A percentile compares a stretch with the other conserved stretches of the same genome.
Conservation (phyloP, 306 rosid genomes). For the Prinsepia uniflora region DNA sequence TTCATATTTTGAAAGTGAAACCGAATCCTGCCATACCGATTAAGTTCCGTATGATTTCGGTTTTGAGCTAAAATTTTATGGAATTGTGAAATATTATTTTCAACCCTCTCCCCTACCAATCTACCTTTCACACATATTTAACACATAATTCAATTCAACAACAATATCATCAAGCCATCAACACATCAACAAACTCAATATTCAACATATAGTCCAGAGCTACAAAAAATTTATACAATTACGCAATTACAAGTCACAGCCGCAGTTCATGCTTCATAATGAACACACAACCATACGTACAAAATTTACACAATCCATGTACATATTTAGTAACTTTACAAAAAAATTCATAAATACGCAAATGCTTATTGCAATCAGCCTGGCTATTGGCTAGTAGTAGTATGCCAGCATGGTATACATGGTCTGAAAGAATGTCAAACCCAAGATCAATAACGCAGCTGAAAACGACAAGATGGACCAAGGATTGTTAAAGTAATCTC, state of each 20-base stretch:
- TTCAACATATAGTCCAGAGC: too few species aligned
- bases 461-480: conserved; percentile 2
- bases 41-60: too few species aligned
- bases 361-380: not conserved
- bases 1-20: too few species aligned
- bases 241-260: not conserved
- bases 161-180: too few species aligned
- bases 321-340: not conserved
- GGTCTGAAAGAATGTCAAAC: not conserved
- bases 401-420: not conserved
- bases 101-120: too few species aligned
- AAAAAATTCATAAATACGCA: not conserved
- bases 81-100: too few species aligned
- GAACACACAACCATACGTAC: not conserved
- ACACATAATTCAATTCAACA: too few species aligned
- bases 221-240: not conserved
- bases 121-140: too few species aligned
- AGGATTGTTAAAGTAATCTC: conserved; percentile 1
- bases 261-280: not conserved
- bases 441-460: not conserved
- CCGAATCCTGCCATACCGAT: too few species aligned
- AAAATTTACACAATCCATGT: not conserved
- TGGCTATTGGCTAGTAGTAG: not conserved
- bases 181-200: too few species aligned
- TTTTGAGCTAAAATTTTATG: too few species aligned